These are phyloP conservation scores for Gentiana dahurica DNA, from an alignment of 257 asterid species.

Conservation along the genomic window DNA sequence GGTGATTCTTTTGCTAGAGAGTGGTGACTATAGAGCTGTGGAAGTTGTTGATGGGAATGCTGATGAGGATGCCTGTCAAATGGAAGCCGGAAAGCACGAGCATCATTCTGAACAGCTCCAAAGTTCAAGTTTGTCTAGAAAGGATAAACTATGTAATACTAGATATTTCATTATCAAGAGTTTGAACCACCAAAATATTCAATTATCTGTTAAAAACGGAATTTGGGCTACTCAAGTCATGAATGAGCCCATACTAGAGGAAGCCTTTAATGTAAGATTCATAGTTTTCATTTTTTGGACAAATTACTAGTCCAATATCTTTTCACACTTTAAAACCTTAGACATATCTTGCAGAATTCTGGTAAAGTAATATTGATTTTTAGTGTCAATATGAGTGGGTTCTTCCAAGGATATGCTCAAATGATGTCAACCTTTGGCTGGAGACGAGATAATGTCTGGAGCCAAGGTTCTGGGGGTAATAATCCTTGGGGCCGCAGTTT, in stretches of 20 bases:
- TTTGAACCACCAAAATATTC: conserved; percentile 79
- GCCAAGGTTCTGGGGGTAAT: conserved; percentile 60
- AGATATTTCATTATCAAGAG: conserved; percentile 95
- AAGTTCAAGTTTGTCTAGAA: conserved; percentile 40
- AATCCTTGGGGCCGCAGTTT: conserved; percentile 93
- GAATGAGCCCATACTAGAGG: conserved; percentile 96
- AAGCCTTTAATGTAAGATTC: conserved; percentile 81
- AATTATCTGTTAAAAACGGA: conserved; percentile 68
- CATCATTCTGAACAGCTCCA: conserved; percentile 37
- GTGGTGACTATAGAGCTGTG: conserved; percentile 31
- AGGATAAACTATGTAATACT: conserved; percentile 30
- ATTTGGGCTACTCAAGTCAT: conserved; percentile 98
- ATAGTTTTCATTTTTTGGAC: conserved; percentile 11
- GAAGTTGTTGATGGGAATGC: conserved; percentile 23
- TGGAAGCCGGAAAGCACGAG: conserved; percentile 38
- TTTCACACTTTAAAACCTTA: conserved; percentile 4
- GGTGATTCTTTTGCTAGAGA: conserved; percentile 30
- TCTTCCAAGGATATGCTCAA: conserved; percentile 99
- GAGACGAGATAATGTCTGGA: conserved; percentile 82
- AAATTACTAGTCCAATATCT: not conserved
- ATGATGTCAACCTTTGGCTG: conserved; percentile 85
- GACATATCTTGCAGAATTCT: conserved; percentile 63
- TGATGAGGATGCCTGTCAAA: conserved; percentile 40
- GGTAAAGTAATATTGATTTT: conserved; percentile 89
- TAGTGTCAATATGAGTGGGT: conserved; percentile 97